Base-by-base conservation (phyloP, 2,329 filamentous ascomycete genomes). In the Lachnellula arida region DNA sequence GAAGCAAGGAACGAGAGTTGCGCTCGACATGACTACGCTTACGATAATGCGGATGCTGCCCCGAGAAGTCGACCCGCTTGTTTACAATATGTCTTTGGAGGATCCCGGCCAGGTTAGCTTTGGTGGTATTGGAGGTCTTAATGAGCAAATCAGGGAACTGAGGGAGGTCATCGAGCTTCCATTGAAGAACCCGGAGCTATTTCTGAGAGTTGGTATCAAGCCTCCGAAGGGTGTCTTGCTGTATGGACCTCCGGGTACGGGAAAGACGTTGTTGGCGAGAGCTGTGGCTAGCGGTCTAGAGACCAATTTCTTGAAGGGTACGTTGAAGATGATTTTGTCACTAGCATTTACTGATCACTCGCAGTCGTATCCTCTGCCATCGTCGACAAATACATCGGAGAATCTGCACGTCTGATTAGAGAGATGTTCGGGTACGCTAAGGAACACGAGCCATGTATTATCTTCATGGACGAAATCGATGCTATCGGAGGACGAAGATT, bases 401-500 rank as follows among this genome's bases (percentile, higher is more conserved):
- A 99, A 76, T 99, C 94, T 11, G 94, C 94, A 39, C 88, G 95
- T 64, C 80, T 99, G 63, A 99, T 99, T 69, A 87, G 94, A 73
- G 94, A 99, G 75, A 99, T 99, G 95, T 99, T 99, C 70, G 95
- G 94, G 56, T 99, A 99, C 70, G 94, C 95, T 68, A 97, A 97
- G 76, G 95, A 99, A 73, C 94, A 99, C 73, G 94, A 99, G 75
- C 94, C 94, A 40, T 99, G 94, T 74, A 99, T 99, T 74, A 99
- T 99, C 76, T 99, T 99, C 82, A 99, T 99, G 94, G 95, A 99
- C 80, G 94, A 99, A 76, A 99, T 99, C 71, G 94, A 99, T 71
- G 94, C 94, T 70, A 99, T 99, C 69, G 94, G 94, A 72, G 95
- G 95, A 61, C 85, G 95, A 67, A 84, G 94, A 68, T 99, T 99